Base-by-base conservation (phyloP, 345 rosid genomes). In the Durio zibethinus region DNA sequence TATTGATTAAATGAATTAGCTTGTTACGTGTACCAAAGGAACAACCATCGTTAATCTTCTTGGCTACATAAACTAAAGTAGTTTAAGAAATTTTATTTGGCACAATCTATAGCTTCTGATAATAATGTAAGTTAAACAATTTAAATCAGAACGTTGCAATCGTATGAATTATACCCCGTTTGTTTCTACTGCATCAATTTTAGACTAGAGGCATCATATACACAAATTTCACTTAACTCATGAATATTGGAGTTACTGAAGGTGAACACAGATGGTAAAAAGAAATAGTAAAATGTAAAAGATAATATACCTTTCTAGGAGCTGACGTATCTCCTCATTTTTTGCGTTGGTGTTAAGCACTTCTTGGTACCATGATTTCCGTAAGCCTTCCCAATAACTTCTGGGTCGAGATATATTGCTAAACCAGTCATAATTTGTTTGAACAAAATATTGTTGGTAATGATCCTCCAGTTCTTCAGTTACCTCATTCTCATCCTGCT, bases 351-450 rank as follows among this genome's bases (percentile, higher is more conserved):
- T 42, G 77, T 50, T 86, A 54, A 91, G 91, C 81, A 89, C 87
- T 78, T 96, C 90, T 36, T 83, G 80, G 77, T 96, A 96, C 90
- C 99, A 87, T 36, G 86, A 84, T 80, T 85, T 83, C 81, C 98
- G 85, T 7, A 77, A 82, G 64, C 82, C 85, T 83, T 96, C 99
- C 99, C 99, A 96, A 65, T 88, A 90, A 80, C 99, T 93, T 53
- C 90, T 86, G 7, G 99, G 99, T 59, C 97, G 87, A 15, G 94
- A 78, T 75, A 96, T 89, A n/a, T 88, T 93, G 3, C 86, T 80
- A 70, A 89, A 75, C 98, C 98, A 93, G 53, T 93, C 92, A 76
- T 85, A 79, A 31, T 59, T 80, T 45, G 77, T 66, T 23, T 82
- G 84, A 18, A 23, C 80, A 68, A 40, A 72, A 79, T 79, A 72